Percentiles rank a stretch among this genome's conserved stretches.
Conservation (phyloP, 352 stramenopile species). For the Halophytophthora polymorphica region DNA sequence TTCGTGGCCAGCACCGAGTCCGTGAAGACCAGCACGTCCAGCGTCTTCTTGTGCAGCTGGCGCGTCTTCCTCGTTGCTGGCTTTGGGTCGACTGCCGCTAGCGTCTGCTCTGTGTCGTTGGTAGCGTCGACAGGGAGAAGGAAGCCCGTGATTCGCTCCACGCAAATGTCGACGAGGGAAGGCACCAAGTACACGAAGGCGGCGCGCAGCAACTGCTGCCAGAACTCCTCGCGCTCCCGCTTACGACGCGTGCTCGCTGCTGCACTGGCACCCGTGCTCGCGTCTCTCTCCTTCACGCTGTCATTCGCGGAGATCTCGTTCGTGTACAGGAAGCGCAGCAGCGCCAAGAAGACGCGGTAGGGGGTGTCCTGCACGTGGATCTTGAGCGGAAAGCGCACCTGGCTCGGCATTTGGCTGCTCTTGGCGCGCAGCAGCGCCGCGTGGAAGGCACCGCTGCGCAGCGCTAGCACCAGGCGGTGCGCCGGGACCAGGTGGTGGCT, state of each 20-base stretch:
- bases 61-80: slow-evolving; percentile 2
- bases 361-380: slow-evolving; percentile 82
- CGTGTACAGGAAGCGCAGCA: slow-evolving; percentile 79
- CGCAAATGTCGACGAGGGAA: slow-evolving; percentile 62
- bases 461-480: slow-evolving; percentile 67
- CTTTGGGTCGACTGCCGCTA: slow-evolving; percentile 3
- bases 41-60: slow-evolving; percentile 21
- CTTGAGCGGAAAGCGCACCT: slow-evolving; percentile 78
- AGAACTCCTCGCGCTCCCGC: slow-evolving; percentile 46
- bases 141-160: slow-evolving; percentile 33
- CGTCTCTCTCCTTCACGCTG: background rate
- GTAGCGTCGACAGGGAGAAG: slow-evolving; percentile 22
- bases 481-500: slow-evolving; percentile 59
- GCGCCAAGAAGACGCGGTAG: slow-evolving; percentile 61
- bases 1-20: slow-evolving; percentile 55
- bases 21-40: slow-evolving; percentile 58
- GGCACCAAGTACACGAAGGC: slow-evolving; percentile 74
- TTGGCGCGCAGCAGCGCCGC: slow-evolving; percentile 59
- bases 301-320: slow-evolving; percentile 37
- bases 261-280: background rate
- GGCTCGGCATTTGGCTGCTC: slow-evolving; percentile 58
- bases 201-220: slow-evolving; percentile 61
- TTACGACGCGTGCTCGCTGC: background rate
- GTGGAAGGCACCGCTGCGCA: slow-evolving; percentile 74
- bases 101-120: background rate